Evolutionary conservation across 352 stramenopile genomes (phyloP).

Genomic region (Halophytophthora polymorphica): DNA sequence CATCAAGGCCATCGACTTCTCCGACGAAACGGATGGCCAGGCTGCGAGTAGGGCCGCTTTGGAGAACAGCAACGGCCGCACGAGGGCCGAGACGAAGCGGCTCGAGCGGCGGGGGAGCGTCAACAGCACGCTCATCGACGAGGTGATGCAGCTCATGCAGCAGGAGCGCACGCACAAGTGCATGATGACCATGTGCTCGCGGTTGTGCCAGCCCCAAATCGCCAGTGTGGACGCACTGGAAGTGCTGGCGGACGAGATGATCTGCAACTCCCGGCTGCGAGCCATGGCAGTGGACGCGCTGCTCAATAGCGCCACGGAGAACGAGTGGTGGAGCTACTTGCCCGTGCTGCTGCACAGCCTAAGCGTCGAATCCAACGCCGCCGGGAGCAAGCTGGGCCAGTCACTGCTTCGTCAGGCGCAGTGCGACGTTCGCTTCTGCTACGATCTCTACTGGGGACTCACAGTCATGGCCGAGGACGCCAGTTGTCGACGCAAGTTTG

Average conservation of each 20-base stretch:
- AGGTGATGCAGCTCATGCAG: conserved; percentile 65
- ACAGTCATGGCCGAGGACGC: conserved; percentile 80
- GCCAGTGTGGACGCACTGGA: conserved; percentile 77
- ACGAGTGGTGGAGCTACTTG: conserved; percentile 80
- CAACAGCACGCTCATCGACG: conserved; percentile 33
- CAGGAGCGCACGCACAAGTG: conserved; percentile 73
- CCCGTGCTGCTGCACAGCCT: conserved; percentile 71
- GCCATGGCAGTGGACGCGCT: conserved; percentile 64
- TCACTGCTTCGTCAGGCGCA: conserved; percentile 69
- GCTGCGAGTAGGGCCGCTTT: conserved; percentile 1
- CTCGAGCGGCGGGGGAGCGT: conserved; percentile 4
- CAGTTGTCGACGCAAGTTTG: conserved; percentile 73
- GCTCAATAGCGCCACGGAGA: conserved; percentile 59
- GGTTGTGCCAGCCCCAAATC: conserved; percentile 71
- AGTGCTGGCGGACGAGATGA: conserved; percentile 66
- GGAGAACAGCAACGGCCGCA: conserved; percentile 11
- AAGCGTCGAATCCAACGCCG: conserved; percentile 63
- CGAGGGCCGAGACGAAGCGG: conserved; percentile 18
- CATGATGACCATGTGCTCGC: conserved; percentile 87
- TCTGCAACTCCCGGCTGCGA: conserved; percentile 55
- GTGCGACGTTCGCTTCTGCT: conserved; percentile 79
- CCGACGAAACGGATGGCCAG: conserved; percentile 43
- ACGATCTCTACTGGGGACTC: conserved; percentile 83
- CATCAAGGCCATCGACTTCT: conserved; percentile 80
- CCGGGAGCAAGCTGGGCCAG: conserved; percentile 61